Conservation (phyloP, 495 filamentous ascomycete species). For the Penicillium canariense region DNA sequence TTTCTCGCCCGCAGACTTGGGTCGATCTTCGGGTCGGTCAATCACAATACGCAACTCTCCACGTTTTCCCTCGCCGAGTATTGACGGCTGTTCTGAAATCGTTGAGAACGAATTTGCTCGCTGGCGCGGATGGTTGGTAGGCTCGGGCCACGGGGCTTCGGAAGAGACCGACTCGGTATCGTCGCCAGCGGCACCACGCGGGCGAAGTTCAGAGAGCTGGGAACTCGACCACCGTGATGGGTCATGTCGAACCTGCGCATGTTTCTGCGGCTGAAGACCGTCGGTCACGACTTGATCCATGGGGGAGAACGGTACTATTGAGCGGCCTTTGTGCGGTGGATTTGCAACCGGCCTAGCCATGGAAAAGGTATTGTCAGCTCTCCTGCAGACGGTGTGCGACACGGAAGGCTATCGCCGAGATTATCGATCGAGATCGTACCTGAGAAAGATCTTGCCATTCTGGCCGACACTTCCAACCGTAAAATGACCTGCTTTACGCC, state of each 20-base stretch:
- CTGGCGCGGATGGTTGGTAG: conserved; percentile 33
- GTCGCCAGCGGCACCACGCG: conserved; percentile 28
- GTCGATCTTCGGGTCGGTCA: conserved; percentile 65
- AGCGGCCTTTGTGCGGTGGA: conserved; percentile 32
- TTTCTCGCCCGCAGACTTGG: conserved; percentile 64
- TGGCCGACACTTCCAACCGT: conserved; percentile 92
- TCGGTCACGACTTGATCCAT: conserved; percentile 38
- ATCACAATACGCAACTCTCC: conserved; percentile 84
- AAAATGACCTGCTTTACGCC: conserved; percentile 70
- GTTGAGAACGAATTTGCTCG: conserved; percentile 65
- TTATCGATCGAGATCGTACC: conserved; percentile 55
- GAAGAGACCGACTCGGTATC: conserved; percentile 31
- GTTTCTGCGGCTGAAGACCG: conserved; percentile 25
- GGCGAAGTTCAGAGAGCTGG: conserved; percentile 46
- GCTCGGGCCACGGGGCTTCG: conserved; percentile 27
- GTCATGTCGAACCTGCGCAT: conserved; percentile 25
- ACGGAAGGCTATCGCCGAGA: conserved; percentile 16
- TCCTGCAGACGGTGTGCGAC: conserved; percentile 18
- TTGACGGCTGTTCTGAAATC: conserved; percentile 50
- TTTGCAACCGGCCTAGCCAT: conserved; percentile 51
- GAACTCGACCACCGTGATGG: conserved; percentile 46
- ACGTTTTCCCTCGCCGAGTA: conserved; percentile 28
- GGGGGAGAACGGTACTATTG: conserved; percentile 29
- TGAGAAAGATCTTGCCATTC: conserved; percentile 89
- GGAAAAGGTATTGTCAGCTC: conserved; percentile 27